phyloP scores from a whole-genome alignment of 1,284 basidiomycete species.

The Testicularia cyperi region DNA sequence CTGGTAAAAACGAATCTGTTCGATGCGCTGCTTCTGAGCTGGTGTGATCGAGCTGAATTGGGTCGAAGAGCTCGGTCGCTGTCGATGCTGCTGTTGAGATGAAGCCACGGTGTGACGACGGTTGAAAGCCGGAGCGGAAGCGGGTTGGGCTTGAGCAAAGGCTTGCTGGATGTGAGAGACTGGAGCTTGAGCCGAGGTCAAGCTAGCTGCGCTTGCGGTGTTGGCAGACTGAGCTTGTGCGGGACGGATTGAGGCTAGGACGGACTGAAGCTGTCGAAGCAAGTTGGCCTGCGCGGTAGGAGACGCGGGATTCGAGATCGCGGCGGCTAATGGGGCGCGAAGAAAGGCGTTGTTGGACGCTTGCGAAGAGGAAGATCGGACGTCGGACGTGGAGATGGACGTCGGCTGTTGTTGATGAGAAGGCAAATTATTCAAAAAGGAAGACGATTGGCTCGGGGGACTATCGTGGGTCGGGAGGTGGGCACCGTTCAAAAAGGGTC shows the following conservation, averaged over 20 bases:
- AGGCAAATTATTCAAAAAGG: constrained; percentile 19
- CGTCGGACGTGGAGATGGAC: too few relatives aligned
- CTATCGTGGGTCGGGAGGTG: constrained; percentile 42
- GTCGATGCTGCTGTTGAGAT: not conserved
- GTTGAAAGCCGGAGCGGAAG: constrained; percentile 22
- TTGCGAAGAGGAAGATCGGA: too few relatives aligned
- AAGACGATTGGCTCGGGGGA: constrained; percentile 2
- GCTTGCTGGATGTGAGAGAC: constrained; percentile 12
- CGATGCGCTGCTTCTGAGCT: constrained; percentile 29
- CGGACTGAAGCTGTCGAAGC: constrained; percentile 26
- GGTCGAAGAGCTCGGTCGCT: too few relatives aligned
- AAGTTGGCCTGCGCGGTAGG: constrained; percentile 35
- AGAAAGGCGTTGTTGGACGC: constrained; percentile 13
- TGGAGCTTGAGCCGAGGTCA: constrained; percentile 4
- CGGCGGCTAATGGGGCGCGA: constrained; percentile 35
- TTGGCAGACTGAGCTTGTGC: constrained; percentile 5
- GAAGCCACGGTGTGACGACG: constrained; percentile 34
- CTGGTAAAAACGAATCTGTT: constrained; percentile 41
- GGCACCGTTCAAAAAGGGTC: constrained; percentile 41
- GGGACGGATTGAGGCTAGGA: constrained; percentile 34
- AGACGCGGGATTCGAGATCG: constrained; percentile 41
- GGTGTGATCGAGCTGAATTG: not conserved
- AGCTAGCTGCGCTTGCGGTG: too few relatives aligned
- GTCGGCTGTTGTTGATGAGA: not conserved
- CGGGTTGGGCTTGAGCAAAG: constrained; percentile 29